Base-by-base conservation (phyloP, 441 rosid species). In the Adansonia gregorii region DNA sequence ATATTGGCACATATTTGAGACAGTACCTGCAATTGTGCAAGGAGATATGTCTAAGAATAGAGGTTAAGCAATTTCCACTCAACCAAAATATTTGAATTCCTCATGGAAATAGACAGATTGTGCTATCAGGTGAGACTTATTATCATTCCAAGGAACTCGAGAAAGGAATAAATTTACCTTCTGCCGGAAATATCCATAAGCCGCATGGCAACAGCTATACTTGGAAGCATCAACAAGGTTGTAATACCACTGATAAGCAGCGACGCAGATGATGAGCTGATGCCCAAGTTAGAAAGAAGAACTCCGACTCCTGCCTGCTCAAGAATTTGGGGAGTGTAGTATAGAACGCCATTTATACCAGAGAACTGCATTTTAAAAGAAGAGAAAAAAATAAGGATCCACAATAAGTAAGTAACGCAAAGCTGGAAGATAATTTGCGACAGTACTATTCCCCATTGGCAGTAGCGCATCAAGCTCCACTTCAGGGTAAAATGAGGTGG, bases 311-410 rank as follows among this genome's bases (percentile, higher is more conserved):
- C 99, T 4, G 98, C 97, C 80, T 94, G 87, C 86, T 96, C 93
- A 27, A 94, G 93, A 84, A 96, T 94, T 83, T 96, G 99, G 80
- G 99, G 99, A 61, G 98, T 93, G 88, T 96, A 96, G 87, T 94
- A 96, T n/a, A 94, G 94, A 82, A 96, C 94, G 41, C 99, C 99
- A 65, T 92, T 93, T 80, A 96, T 96, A 55, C 99, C 99, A 59
- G 98, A 89, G 78, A 96, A 90, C 99, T 96, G 89, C 85, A 79
- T 76, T 46, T 61, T 19, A 68, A 72, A 58, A 75, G 46, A 55
- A 45, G 22, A 76, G 27, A 41, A 35, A 77, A 52, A 12, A 12
- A n/a, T n/a, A n/a, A 14, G 69, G 60, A 46, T 60, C 48, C 56
- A 46, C 46, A 7, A 67, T 58, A 27, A 54, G 76, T 66, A 77